These are phyloP conservation scores for Sisymbrium altissimum DNA, from an alignment of 345 rosid genomes.

Conservation along the genomic window DNA sequence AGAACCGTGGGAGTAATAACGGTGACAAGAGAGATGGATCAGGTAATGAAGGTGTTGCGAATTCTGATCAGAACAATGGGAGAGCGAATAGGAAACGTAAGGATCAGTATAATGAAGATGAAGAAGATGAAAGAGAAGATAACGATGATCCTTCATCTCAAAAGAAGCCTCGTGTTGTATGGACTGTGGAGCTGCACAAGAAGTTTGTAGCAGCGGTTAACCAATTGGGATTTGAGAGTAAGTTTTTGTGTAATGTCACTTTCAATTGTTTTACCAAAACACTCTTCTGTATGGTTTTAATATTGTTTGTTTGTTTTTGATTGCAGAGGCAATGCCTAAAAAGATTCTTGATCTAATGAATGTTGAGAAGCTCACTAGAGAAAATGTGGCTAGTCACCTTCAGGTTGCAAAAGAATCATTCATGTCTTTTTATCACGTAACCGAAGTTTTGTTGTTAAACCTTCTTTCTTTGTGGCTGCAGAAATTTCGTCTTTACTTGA, in stretches of 20 bases:
- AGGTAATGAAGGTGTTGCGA: constrained; percentile 38
- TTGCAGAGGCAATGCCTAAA: constrained; percentile 96
- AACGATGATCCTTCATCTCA: constrained; percentile 58
- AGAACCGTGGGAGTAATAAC: constrained; percentile 38
- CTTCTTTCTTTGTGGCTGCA: constrained; percentile 31
- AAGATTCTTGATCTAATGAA: constrained; percentile 92
- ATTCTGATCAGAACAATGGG: constrained; percentile 48
- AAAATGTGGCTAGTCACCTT: constrained; percentile 94
- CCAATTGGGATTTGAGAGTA: constrained; percentile 88
- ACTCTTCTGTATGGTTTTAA: not conserved
- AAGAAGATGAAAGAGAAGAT: constrained; percentile 63
- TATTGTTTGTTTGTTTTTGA: not conserved
- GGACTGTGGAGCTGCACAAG: constrained; percentile 79
- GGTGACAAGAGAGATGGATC: constrained; percentile 41
- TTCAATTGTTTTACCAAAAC: not conserved
- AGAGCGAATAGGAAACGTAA: constrained; percentile 63
- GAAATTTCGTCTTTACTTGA: constrained; percentile 80
- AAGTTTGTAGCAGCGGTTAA: constrained; percentile 83
- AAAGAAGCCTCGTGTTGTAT: constrained; percentile 89
- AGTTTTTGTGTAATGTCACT: constrained; percentile 26
- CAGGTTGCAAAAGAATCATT: constrained; percentile 45
- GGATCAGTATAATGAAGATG: constrained; percentile 66
- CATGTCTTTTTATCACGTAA: not conserved
- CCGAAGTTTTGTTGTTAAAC: not conserved
- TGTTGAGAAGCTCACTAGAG: constrained; percentile 83